Conservation (phyloP, 768 basidiomycete genomes). For the Boletus coccyginus region DNA sequence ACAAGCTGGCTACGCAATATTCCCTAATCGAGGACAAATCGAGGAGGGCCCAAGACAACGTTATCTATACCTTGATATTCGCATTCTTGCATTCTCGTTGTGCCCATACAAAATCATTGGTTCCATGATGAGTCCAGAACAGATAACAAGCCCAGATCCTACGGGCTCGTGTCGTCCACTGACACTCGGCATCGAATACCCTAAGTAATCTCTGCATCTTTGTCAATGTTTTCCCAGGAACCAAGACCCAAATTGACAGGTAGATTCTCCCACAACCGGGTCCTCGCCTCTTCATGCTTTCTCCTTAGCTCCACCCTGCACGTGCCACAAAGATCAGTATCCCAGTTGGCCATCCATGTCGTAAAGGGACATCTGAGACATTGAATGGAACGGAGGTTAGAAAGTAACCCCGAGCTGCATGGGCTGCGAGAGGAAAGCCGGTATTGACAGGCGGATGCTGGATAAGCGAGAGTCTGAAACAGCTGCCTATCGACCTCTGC, state of each 20-base stretch:
- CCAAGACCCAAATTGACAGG: constrained; percentile 1
- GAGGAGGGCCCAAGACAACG: too few species aligned
- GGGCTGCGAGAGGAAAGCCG: background rate
- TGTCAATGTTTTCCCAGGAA: constrained; percentile 6
- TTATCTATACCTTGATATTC: too few species aligned
- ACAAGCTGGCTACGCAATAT: too few species aligned
- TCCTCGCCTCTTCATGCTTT: background rate
- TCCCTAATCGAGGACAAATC: too few species aligned
- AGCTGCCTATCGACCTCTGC: background rate
- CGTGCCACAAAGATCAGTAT: background rate
- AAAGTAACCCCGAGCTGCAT: background rate
- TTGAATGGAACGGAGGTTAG: background rate
- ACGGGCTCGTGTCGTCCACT: background rate
- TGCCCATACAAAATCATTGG: background rate
- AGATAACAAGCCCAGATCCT: background rate
- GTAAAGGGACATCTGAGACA: background rate
- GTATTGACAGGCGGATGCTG: background rate
- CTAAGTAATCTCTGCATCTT: background rate
- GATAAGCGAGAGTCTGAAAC: background rate
- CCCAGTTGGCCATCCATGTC: background rate
- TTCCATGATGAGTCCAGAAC: background rate
- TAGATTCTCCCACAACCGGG: background rate
- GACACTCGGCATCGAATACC: background rate
- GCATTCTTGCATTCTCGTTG: background rate
- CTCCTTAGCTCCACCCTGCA: background rate